Conservation (phyloP, 2,329 filamentous ascomycete genomes). For the Claviceps cyperi region DNA sequence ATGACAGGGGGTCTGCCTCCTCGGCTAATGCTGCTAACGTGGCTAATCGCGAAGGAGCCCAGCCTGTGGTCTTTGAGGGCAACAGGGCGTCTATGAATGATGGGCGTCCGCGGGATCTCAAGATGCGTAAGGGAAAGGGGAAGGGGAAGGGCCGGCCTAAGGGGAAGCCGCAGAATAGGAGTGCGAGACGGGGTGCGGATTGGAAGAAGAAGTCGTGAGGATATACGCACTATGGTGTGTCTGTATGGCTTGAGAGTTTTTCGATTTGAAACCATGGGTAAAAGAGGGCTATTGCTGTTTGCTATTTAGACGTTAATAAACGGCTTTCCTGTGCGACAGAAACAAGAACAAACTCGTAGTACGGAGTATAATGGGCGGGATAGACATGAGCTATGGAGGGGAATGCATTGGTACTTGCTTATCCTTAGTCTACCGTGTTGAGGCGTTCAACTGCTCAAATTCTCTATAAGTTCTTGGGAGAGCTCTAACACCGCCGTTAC, state of each 20-base stretch:
- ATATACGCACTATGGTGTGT: background rate
- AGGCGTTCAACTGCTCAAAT: no score
- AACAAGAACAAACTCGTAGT: no score
- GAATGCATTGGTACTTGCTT: no score
- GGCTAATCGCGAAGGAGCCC: slow-evolving; percentile 25
- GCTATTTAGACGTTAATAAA: no score
- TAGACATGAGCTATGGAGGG: no score
- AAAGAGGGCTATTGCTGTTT: no score
- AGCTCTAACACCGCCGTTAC: no score
- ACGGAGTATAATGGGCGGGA: no score
- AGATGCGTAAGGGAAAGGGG: slow-evolving; percentile 30
- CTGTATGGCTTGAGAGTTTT: background rate
- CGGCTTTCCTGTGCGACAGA: no score
- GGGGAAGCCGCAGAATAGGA: slow-evolving; percentile 24
- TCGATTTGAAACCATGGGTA: background rate
- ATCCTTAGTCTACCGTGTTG: no score
- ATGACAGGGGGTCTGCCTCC: slow-evolving; percentile 7
- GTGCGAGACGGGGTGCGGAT: slow-evolving; percentile 25
- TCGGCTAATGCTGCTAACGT: slow-evolving; percentile 15
- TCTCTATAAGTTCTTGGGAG: no score
- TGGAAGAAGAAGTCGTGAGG: slow-evolving; percentile 28
- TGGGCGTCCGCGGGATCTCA: slow-evolving; percentile 45
- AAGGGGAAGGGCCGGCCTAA: slow-evolving; percentile 30
- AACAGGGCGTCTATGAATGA: slow-evolving; percentile 55
- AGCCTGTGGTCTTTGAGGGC: slow-evolving; percentile 69